Base-by-base conservation (phyloP, 2,329 filamentous ascomycete genomes). In the Phaeoacremonium minimum region DNA sequence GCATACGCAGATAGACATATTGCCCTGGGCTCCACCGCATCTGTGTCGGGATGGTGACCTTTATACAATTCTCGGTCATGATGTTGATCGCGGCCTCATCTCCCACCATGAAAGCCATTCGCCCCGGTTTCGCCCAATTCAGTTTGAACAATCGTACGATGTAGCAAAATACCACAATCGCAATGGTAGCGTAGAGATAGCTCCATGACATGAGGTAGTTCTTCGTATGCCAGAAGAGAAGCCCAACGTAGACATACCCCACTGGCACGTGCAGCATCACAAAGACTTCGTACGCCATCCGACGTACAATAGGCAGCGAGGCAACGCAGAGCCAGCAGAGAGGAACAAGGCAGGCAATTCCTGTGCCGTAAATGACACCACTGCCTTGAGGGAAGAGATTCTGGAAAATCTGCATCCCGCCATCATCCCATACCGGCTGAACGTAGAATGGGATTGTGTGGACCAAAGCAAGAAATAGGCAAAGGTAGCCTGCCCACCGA, bases 221-320 rank as follows among this genome's bases (percentile, higher is more conserved):
- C 61, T 90, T 85, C 51, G 87, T 93, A 60, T 97, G 91, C 91
- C 91, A 97, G 64, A 97, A 95, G 18, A 97, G 72, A 56, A 95
- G 75, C 2, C 75, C 90, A 6, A 96, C 67, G 53, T 93, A 95
- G 12, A 86, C 67, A 28, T 90, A 75, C 1, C 87, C 83, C 8
- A 88, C 83, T 0, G 91, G 89, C 0, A 90, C 77, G 54, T 97
- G 91, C 4, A 95, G 66, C 18, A 83, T 60, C 14, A 91, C 80
- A 53, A 97, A 97, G 1, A 88, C 60, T 57, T 97, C 91, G 59
- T 95, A 97, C 47, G 87, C 83, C 46, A 79, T 69, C 42, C 83
- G 73, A 44, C 91, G 77, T 15, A 96, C 66, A 34, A 87, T 73
- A 2, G 88, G 87, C 3, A 96, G 69, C 1, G 91, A 96, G 29